Conservation (phyloP, 2,329 filamentous ascomycete genomes). For the Domatiomyces globalis region DNA sequence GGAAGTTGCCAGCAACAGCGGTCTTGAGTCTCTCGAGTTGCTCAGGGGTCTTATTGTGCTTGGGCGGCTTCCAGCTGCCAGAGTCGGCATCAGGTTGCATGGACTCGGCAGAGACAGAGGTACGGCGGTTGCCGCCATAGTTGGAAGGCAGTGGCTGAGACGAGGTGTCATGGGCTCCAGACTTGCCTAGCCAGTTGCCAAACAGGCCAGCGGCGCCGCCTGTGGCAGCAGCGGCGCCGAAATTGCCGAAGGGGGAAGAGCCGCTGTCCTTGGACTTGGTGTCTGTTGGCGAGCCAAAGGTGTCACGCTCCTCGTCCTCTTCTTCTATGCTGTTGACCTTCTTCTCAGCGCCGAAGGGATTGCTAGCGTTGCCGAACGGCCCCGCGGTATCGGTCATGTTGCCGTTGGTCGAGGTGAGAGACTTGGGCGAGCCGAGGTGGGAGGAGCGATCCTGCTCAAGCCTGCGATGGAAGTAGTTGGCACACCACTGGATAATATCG, state of each 20-base stretch:
- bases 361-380: conserved; percentile 61
- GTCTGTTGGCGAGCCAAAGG: conserved; percentile 59
- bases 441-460: conserved; percentile 51
- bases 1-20: conserved; percentile 77
- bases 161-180: conserved; percentile 36
- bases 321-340: conserved; percentile 54
- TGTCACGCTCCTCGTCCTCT: conserved; percentile 63
- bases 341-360: conserved; percentile 51
- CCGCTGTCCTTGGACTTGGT: conserved; percentile 30
- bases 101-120: conserved; percentile 92
- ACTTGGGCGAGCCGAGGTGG: conserved; percentile 30
- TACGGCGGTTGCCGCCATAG: conserved; percentile 74
- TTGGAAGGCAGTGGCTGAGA: conserved; percentile 54
- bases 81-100: conserved; percentile 75
- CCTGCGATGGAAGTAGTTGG: conserved; percentile 52
- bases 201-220: conserved; percentile 9
- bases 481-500: conserved; percentile 57
- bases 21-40: conserved; percentile 65
- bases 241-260: conserved; percentile 33
- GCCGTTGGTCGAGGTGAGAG: conserved; percentile 22
- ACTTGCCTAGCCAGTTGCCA: conserved; percentile 15
- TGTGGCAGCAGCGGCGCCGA: conserved; percentile 37
- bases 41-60: conserved; percentile 67
- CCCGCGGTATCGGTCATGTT: conserved; percentile 62
- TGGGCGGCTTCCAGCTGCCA: conserved; percentile 81